A percentile compares a stretch with the other conserved stretches of the same genome.
Evolutionary conservation across 1,139 yeast species (phyloP).

Genomic region (Blastobotrys serpentis): DNA sequence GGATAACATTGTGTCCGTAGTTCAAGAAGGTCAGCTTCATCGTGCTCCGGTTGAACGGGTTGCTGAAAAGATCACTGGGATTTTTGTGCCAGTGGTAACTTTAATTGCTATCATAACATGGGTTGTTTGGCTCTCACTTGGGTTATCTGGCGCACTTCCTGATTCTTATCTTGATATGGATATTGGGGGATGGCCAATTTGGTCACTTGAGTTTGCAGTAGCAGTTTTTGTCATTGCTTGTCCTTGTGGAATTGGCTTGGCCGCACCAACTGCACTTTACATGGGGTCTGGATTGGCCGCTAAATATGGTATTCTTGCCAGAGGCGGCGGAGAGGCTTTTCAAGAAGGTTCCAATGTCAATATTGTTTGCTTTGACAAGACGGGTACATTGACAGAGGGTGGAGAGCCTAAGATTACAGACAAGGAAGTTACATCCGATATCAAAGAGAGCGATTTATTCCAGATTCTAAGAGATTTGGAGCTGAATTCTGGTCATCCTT

Average conservation of each 20-base stretch:
- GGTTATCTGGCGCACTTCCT: slow-evolving; percentile 56
- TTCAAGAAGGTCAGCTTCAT: slow-evolving; percentile 69
- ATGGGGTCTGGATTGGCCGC: slow-evolving; percentile 91
- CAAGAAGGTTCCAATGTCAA: slow-evolving; percentile 69
- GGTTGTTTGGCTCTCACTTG: slow-evolving; percentile 65
- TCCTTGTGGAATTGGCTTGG: slow-evolving; percentile 89
- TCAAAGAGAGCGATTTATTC: slow-evolving; percentile 30
- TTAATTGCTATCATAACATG: slow-evolving; percentile 61
- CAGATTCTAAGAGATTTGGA: slow-evolving; percentile 63
- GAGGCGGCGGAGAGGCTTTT: slow-evolving; percentile 81
- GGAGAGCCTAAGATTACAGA: slow-evolving; percentile 55
- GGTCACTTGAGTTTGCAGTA: slow-evolving; percentile 76
- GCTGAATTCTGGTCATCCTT: slow-evolving; percentile 65
- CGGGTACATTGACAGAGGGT: slow-evolving; percentile 70
- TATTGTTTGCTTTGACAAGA: slow-evolving; percentile 73
- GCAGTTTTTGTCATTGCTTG: slow-evolving; percentile 87
- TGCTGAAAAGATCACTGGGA: slow-evolving; percentile 69
- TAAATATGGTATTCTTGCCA: slow-evolving; percentile 67
- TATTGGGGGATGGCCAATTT: slow-evolving; percentile 71
- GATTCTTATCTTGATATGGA: slow-evolving; percentile 56
- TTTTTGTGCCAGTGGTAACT: slow-evolving; percentile 70
- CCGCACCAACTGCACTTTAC: slow-evolving; percentile 90
- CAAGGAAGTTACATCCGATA: slow-evolving; percentile 36
- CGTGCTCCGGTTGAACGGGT: slow-evolving; percentile 73
- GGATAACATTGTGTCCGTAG: slow-evolving; percentile 68